Evolutionary conservation across 2,329 filamentous ascomycete species (phyloP), one percentile per base, ranked within the genome.

Genomic region (Paraconiothyrium sp.): DNA sequence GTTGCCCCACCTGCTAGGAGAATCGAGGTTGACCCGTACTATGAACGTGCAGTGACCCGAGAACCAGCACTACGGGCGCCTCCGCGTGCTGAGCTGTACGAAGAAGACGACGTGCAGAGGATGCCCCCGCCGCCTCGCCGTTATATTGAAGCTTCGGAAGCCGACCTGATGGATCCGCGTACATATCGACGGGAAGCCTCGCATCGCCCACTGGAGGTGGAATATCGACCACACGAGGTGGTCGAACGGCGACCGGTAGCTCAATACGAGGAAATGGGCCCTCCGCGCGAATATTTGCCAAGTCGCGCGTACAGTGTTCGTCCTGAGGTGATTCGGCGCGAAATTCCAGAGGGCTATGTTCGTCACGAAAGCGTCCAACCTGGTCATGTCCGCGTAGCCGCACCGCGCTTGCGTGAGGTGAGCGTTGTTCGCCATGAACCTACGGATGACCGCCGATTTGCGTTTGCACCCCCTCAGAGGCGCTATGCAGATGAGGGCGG

Each of bases 101-200:
- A 80, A 34, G 74, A 78, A 16, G 78, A 79, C 2, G 54, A 70
- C 39, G 62, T 76, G 20, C 74, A 76, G 54, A 72, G 72, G 50
- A 80, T 81, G 77, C 76, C 74, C 22, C 78, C 89, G 3, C 86
- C 82, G 9, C 72, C 84, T 79, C 71, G 78, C 27, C 72, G 80
- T 16, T 82, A 80, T 47, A 79, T 92, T 24, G 89, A 89, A 11
- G 86, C 90, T 63, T 85, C 88, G 2, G 89, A 91, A 63, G 86
- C 83, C 55, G 78, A 83, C 54, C 71, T 82, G 30, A 71, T 84
- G 8, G 84, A 87, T 54, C 84, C 85, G 63, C 83, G 86, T 62
- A 79, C 83, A 32, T 87, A 86, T 63, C 84, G 85, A 64, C 81
- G 86, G 58, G 89, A 90, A 66, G 86, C 87, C 66, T 85, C 87